A percentile compares a stretch with the other conserved stretches of the same genome.
Evolutionary conservation across 2,329 filamentous ascomycete genomes (phyloP).

Genomic region (Aspergillus amoenus): DNA sequence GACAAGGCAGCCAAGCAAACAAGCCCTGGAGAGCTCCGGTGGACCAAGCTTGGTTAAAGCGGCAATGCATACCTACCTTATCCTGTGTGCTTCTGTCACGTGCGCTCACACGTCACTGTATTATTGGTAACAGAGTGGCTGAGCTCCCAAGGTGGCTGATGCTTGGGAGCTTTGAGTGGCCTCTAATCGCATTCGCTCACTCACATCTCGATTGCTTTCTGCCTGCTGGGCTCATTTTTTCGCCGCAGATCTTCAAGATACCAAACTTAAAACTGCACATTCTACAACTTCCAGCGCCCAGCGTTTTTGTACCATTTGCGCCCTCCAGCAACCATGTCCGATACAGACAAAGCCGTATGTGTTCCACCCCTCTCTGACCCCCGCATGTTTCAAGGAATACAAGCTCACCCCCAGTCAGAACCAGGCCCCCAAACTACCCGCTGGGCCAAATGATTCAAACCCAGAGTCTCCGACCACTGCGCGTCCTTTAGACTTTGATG

Average conservation of each 20-base stretch:
- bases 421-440: slow-evolving; percentile 36
- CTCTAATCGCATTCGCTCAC: slow-evolving; percentile 13
- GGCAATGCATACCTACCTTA: background rate
- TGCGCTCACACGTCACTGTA: slow-evolving; percentile 20
- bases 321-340: slow-evolving; percentile 29
- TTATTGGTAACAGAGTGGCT: background rate
- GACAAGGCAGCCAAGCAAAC: background rate
- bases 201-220: slow-evolving; percentile 20
- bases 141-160: slow-evolving; percentile 15
- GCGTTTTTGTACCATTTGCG: background rate
- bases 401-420: slow-evolving; percentile 25
- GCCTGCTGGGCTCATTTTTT: slow-evolving; percentile 19
- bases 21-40: background rate
- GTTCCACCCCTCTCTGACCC: slow-evolving; percentile 8
- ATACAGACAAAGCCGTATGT: slow-evolving; percentile 37
- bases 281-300: slow-evolving; percentile 15
- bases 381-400: slow-evolving; percentile 10
- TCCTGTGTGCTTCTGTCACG: slow-evolving; percentile 9
- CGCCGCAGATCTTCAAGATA: slow-evolving; percentile 20
- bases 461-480: slow-evolving; percentile 57
- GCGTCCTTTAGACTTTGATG: slow-evolving; percentile 57
- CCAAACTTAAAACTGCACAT: background rate
- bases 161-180: slow-evolving; percentile 11
- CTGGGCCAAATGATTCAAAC: slow-evolving; percentile 33
- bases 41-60: background rate